Conservation (phyloP, 1,284 basidiomycete species). For the Fomitopsis palustris region DNA sequence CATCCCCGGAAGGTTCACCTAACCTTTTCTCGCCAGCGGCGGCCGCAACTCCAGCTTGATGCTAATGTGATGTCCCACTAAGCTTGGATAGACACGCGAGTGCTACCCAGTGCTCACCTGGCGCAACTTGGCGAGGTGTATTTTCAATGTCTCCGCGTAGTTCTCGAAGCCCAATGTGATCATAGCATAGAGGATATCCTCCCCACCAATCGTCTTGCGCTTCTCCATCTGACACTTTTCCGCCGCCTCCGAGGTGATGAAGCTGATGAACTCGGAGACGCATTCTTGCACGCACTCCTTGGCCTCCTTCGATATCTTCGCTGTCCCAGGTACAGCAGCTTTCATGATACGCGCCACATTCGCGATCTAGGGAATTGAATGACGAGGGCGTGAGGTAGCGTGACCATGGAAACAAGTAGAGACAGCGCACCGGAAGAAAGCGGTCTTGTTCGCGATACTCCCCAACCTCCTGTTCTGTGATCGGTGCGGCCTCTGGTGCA, state of each 20-base stretch:
- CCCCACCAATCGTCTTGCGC: constrained; percentile 85
- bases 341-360: constrained; percentile 98
- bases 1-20: background rate
- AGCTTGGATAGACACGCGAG: background rate
- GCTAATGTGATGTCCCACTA: background rate
- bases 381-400: background rate
- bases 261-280: constrained; percentile 94
- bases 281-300: constrained; percentile 97
- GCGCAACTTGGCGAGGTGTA: constrained; percentile 85
- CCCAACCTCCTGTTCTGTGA: constrained; percentile 89
- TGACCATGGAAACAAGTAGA: constrained; percentile 2
- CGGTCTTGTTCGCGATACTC: constrained; percentile 92
- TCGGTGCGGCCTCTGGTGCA: constrained; percentile 58
- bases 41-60: background rate
- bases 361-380: constrained; percentile 56
- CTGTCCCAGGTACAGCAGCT: constrained; percentile 80
- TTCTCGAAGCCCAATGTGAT: constrained; percentile 90
- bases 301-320: constrained; percentile 95
- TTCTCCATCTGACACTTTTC: constrained; percentile 89
- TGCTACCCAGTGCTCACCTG: constrained; percentile 52
- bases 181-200: constrained; percentile 90
- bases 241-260: constrained; percentile 89
- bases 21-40: background rate
- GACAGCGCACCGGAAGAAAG: constrained; percentile 71
- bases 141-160: constrained; percentile 87